A percentile compares a stretch with the other conserved stretches of the same genome.
phyloP scores from a whole-genome alignment of 352 stramenopile species.

The Pythium folliculosum region DNA sequence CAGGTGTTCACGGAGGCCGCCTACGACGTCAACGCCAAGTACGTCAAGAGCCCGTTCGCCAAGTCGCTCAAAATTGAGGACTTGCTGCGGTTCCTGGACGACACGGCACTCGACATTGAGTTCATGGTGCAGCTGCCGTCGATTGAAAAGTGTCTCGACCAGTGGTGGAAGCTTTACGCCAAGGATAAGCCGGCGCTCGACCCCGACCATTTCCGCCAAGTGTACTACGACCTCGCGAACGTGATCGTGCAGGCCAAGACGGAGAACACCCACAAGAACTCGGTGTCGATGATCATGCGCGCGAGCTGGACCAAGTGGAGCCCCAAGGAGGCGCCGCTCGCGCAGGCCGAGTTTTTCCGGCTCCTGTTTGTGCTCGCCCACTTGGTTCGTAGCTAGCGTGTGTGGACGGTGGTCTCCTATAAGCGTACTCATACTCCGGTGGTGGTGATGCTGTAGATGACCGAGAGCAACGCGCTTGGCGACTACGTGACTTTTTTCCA shows the following conservation, averaged over 20 bases:
- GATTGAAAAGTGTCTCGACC: slow-evolving; percentile 76
- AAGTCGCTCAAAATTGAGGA: slow-evolving; percentile 65
- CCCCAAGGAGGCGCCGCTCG: slow-evolving; percentile 51
- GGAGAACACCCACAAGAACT: slow-evolving; percentile 78
- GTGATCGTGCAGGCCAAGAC: slow-evolving; percentile 78
- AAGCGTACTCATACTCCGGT: neutral
- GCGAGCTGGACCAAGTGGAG: slow-evolving; percentile 73
- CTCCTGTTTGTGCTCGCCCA: slow-evolving; percentile 76
- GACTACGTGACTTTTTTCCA: slow-evolving; percentile 83
- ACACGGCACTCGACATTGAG: slow-evolving; percentile 77
- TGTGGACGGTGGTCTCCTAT: too few relatives aligned
- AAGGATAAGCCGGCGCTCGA: slow-evolving; percentile 43
- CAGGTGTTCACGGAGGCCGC: slow-evolving; percentile 59
- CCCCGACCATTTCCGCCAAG: slow-evolving; percentile 62
- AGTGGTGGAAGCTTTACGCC: slow-evolving; percentile 66
- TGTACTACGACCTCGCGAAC: slow-evolving; percentile 75
- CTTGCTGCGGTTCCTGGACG: slow-evolving; percentile 67
- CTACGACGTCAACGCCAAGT: slow-evolving; percentile 69
- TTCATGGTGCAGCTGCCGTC: slow-evolving; percentile 85
- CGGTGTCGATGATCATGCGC: slow-evolving; percentile 75
- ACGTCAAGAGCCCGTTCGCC: slow-evolving; percentile 74
- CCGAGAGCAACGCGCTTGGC: slow-evolving; percentile 54
- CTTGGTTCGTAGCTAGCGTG: slow-evolving; percentile 67
- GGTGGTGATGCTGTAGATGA: slow-evolving; percentile 61
- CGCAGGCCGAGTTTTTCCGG: slow-evolving; percentile 59